Evolutionary conservation across 805 yeast species (phyloP), one percentile per base, ranked within the genome.

Genomic region (Ogataea wickerhamii): DNA sequence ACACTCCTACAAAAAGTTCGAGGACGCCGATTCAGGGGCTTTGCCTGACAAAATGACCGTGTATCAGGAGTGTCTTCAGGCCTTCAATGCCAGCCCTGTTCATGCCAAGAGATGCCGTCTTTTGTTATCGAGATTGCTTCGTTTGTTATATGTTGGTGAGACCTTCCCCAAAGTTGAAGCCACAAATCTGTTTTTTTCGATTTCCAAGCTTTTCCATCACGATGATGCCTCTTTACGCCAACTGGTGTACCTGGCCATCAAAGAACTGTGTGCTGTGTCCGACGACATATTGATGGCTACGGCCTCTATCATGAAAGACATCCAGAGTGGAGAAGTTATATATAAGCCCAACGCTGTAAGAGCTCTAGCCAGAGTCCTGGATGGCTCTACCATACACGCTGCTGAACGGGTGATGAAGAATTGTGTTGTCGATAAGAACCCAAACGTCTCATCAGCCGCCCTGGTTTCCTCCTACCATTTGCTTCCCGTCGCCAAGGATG

Each of bases 281-380:
- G 86, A 87, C 51, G 97, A 93, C 63, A 87, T 88, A 40, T 75
- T 93, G 63, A 93, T 93, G 98, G 97, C 91, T 19, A 93, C 98
- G 19, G 87, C 96, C 2, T 88, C 96, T 19, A 89, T 93, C 58
- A 93, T 93, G 97, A 89, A 89, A 66, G 98, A 93, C 66, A 87
- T 93, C 38, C 97, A 94, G 66, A 82, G 80, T 49, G 91, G 91
- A 40, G 94, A 87, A 43, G 69, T 78, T 47, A 69, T 87, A 45
- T 88, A 83, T 65, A 87, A 88, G 58, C 96, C 98, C 40, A 84
- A 93, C 59, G 98, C 98, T 18, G 83, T 93, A 47, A 80, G 98
- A 62, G 84, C 98, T 0, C 73, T 93, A 54, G 79, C 89, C 16
- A 77, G 95, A 48, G 95, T 93, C 25, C 73, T 93, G 56, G 98